Base-by-base conservation (phyloP, 2,329 filamentous ascomycete genomes). In the Sporothrix sp. region DNA sequence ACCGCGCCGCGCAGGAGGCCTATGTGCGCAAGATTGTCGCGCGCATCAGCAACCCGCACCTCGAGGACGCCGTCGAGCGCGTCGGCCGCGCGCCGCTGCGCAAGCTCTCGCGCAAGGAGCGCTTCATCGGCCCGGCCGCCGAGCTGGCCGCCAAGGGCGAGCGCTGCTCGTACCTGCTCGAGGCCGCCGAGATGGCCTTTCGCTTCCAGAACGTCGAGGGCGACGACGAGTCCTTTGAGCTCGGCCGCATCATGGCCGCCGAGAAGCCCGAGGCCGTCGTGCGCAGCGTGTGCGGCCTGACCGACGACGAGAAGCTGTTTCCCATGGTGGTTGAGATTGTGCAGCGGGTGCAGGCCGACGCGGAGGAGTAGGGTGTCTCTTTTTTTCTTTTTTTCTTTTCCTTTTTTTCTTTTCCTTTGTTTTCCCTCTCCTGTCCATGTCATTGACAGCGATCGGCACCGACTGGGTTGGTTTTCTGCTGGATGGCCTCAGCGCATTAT, bases 171-270 rank as follows among this genome's bases (percentile, higher is more conserved):
- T 82, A 79, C 48, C 76, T 98, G 27, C 73, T 97, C 48, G 84
- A 84, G 52, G 86, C 87, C 18, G 80, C 93, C 40, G 91, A 97
- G 74, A 88, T 91, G 81, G 84, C 87, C 7, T 84, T 98, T 66
- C 87, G 85, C 56, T 98, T 97, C 82, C 90, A 96, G 72, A 87
- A 95, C 61, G 85, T 96, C 51, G 80, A 90, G 60, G 89, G 82
- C 11, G 93, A 98, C 57, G 87, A 94, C 0, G 93, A 97, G 78
- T 94, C 86, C 57, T 74, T 71, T 58, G 83, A 95, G 69, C 77
- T 98, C 10, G 87, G 87, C 61, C 82, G 86, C 72, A 88, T 94
- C 63, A 84, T 98, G 72, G 81, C 85, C 54, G 76, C 82, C 56
- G 78, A 84, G 62, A 73, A 74, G 2, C 73, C 91, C 13, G 82